Evolutionary conservation across 2,329 filamentous ascomycete species (phyloP), one percentile per base, ranked within the genome.

Genomic region (Ophiostoma sp.): DNA sequence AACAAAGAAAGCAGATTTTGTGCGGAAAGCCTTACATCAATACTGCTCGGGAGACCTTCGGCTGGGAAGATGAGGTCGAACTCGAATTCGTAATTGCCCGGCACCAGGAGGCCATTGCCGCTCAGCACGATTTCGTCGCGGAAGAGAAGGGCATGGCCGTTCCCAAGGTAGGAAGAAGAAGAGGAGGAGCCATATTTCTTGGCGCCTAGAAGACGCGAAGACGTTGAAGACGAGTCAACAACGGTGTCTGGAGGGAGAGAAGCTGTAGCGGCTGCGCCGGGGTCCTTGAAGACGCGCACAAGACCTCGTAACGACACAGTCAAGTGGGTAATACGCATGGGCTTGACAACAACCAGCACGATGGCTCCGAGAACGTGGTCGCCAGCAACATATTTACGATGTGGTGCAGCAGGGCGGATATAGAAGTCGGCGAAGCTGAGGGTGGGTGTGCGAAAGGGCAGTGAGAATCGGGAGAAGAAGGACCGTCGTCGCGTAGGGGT

Each of bases 91-190:
- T 92, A 94, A 73, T 86, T 85, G 52, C 90, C 89, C 64, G 89
- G 84, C 66, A 90, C 87, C 47, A 95, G 79, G 73, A 88, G 85
- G 14, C 91, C 91, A 74, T 93, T 90, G 36, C 90, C 91, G 75
- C 90, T 93, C 47, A 95, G 79, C 14, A 92, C 89, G 75, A 89
- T 84, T 79, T 95, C 91, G 75, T 95, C 91, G 77, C 93, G 89
- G 75, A 94, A 95, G 63, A 95, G 80, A 58, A 89, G 89, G n/a
- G 88, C 89, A 73, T 91, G 87, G 44, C 91, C 90, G 79, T 91
- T 91, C 73, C 89, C 89, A 74, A 88, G 88, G 75, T 91, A 91
- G 16, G 71, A 69, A 12, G 63, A 66, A 12, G 66, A 49, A 1
- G 70, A 65, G 62, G 58, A 62, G 0, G 66, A 68, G 55, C 55